Base-by-base conservation (phyloP, 441 rosid species). In the Daphne laureola region DNA sequence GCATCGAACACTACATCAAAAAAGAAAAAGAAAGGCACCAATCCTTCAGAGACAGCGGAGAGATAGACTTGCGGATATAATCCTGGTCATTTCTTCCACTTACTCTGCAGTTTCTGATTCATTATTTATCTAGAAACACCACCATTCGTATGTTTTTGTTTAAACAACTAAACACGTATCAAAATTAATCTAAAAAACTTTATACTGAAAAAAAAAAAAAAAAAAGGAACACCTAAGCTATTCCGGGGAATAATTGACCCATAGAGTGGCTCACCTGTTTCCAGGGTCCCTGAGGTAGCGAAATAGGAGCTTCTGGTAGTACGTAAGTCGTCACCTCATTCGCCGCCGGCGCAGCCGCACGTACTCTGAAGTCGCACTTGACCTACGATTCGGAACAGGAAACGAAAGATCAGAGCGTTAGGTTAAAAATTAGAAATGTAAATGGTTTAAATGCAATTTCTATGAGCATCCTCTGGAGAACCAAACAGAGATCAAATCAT, bases 281-380 rank as follows among this genome's bases (percentile, higher is more conserved):
- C 96, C 95, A 87, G 14, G 87, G 81, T 0, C 96, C 95, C 45
- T 86, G 76, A 26, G 99, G 90, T 55, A 90, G 79, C 17, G 80
- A 65, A 67, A 90, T 86, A 0, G 97, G 96, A 72, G 97, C 99
- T 0, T 94, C 83, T 2, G 95, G 83, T 7, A 31, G 38, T 48
- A 84, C 81, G 57, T 67, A 67, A 70, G 57, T 68, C 21, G 87
- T 68, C 17, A 79, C 76, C 62, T 78, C 87, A 49, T 66, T 78
- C 40, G 63, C 38, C 46, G 25, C 67, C 0, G 82, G 59, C 11
- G 77, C 69, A 52, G 70, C 51, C 14, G 75, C 62, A 53, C 38
- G 66, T 14, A 78, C 59, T 62, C 69, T 67, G 16, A 72, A 69
- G 14, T 67, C 59, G 52, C 68, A 51, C 8, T 55, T 36, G 57